Percentiles rank a stretch among this genome's conserved stretches.
phyloP scores from a whole-genome alignment of 2,329 filamentous ascomycete species.

The Claviceps arundinis region DNA sequence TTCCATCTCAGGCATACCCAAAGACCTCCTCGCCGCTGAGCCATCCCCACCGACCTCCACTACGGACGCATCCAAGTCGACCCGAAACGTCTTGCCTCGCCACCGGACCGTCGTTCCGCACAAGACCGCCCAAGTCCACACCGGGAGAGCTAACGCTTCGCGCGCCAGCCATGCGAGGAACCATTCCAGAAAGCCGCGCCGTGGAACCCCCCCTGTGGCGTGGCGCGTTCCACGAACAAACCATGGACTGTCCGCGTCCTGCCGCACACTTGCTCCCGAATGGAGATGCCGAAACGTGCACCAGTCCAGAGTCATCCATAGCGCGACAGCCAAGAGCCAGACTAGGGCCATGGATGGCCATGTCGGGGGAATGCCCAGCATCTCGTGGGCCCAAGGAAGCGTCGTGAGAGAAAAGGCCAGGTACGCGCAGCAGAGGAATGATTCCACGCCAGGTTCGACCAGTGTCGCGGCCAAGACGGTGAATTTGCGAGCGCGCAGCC shows the following conservation, averaged over 20 bases:
- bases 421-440: constrained; percentile 69
- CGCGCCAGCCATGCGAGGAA: constrained; percentile 71
- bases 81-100: constrained; percentile 71
- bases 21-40: constrained; percentile 1
- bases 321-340: constrained; percentile 51
- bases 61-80: constrained; percentile 75
- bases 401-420: constrained; percentile 69
- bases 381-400: constrained; percentile 46
- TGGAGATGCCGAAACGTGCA: constrained; percentile 62
- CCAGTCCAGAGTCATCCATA: constrained; percentile 69
- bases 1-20: constrained; percentile 11
- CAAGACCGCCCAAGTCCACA: constrained; percentile 83
- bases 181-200: constrained; percentile 57
- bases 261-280: constrained; percentile 53
- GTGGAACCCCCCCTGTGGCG: constrained; percentile 22
- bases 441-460: constrained; percentile 86
- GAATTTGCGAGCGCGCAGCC: constrained; percentile 89
- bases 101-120: constrained; percentile 81
- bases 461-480: constrained; percentile 81
- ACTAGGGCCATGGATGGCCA: constrained; percentile 53
- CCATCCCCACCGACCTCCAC: constrained; percentile 20
- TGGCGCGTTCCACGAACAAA: constrained; percentile 47
- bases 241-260: constrained; percentile 57
- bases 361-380: constrained; percentile 42
- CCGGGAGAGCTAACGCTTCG: constrained; percentile 69